These are phyloP conservation scores for Emergomyces orientalis DNA, from an alignment of 2,329 filamentous ascomycete species.

Conservation along the genomic window DNA sequence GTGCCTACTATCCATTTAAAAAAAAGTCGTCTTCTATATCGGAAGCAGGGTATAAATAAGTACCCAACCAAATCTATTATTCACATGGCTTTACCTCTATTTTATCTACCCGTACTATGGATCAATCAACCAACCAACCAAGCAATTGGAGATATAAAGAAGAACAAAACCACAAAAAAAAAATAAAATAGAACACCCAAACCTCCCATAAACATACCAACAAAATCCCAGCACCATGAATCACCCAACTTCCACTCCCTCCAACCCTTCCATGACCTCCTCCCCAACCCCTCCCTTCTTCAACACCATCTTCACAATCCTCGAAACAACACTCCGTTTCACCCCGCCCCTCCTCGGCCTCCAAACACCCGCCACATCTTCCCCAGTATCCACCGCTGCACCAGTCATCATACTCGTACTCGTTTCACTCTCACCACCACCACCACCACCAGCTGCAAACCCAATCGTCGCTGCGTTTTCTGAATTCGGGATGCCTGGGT, in stretches of 20 bases:
- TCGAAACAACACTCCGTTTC: constrained; percentile 61
- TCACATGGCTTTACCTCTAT: not conserved
- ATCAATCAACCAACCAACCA: not conserved
- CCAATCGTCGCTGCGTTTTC: constrained; percentile 48
- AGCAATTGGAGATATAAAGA: no score
- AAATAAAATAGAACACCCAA: constrained; percentile 14
- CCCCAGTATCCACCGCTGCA: constrained; percentile 44
- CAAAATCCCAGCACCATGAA: not conserved
- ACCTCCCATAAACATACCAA: not conserved
- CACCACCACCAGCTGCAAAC: constrained; percentile 29
- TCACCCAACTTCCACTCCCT: constrained; percentile 55
- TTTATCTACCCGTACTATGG: not conserved
- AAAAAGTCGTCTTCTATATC: not conserved
- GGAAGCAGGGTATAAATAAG: not conserved
- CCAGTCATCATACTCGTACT: constrained; percentile 37
- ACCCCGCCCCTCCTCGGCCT: constrained; percentile 74
- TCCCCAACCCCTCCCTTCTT: constrained; percentile 71
- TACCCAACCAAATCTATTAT: not conserved
- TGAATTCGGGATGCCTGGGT: constrained; percentile 58
- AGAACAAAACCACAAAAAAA: not conserved
- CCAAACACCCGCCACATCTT: constrained; percentile 65
- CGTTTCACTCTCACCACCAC: constrained; percentile 23
- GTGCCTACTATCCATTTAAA: no score
- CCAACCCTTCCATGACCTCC: constrained; percentile 74
- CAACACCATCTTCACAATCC: constrained; percentile 67